phyloP scores from a whole-genome alignment of 345 rosid species.

The Eucalyptus tenuipes region DNA sequence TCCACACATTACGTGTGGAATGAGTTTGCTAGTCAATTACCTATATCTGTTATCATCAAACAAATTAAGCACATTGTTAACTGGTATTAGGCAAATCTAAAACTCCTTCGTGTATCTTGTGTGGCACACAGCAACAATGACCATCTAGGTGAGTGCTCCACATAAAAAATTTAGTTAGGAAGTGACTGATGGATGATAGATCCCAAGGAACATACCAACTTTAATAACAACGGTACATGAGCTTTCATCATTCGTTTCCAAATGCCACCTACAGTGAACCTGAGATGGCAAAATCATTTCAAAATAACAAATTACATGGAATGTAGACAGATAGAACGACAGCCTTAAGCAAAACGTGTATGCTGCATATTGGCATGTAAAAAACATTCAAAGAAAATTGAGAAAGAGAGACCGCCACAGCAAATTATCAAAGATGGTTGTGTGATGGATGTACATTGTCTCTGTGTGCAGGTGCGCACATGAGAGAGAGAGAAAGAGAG shows the following conservation, averaged over 20 bases:
- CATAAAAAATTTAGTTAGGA: neutral
- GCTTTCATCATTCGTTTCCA: constrained; percentile 51
- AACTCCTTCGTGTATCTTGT: neutral
- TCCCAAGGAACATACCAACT: constrained; percentile 53
- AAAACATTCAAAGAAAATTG: neutral
- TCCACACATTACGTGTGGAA: neutral
- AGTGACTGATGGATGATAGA: neutral
- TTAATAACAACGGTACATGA: constrained; percentile 50
- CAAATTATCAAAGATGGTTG: neutral
- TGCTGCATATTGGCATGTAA: neutral
- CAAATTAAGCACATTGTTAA: neutral
- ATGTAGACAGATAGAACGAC: neutral
- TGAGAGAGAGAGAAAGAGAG: neutral
- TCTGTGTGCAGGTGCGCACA: neutral
- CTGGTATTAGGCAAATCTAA: neutral
- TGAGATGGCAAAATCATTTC: constrained; percentile 5
- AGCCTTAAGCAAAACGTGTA: neutral
- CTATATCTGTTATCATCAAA: neutral
- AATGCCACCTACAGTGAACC: constrained; percentile 83
- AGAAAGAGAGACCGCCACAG: neutral
- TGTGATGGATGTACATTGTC: neutral
- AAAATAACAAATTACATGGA: neutral
- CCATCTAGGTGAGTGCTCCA: neutral
- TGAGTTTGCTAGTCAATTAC: neutral
- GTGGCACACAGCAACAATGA: neutral